Conservation (phyloP, 2,329 filamentous ascomycete genomes). For the Alternaria brassicicola region DNA sequence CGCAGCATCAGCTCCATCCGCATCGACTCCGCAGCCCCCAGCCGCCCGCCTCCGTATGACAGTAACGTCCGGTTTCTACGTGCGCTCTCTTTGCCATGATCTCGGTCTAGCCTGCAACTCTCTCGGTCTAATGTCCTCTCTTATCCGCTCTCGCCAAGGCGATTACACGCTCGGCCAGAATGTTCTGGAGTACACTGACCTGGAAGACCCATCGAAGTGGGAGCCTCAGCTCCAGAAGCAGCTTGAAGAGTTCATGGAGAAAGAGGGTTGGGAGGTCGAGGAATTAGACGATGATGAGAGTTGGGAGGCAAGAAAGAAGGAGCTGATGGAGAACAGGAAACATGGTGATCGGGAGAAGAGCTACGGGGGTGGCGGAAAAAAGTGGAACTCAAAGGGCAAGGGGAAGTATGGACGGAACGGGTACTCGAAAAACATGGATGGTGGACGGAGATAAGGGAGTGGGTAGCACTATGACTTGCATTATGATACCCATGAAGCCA, state of each 20-base stretch:
- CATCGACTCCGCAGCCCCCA: slow-evolving; percentile 53
- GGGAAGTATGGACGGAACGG: slow-evolving; percentile 24
- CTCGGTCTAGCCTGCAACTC: slow-evolving; percentile 82
- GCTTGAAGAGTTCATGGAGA: slow-evolving; percentile 59
- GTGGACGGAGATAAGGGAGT: slow-evolving; percentile 4
- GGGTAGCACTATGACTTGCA: not conserved
- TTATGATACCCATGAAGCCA: slow-evolving; percentile 4
- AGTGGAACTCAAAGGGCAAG: slow-evolving; percentile 21
- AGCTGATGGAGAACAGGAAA: slow-evolving; percentile 37
- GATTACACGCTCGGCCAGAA: slow-evolving; percentile 75
- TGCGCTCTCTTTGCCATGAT: slow-evolving; percentile 91
- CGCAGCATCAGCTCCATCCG: not conserved
- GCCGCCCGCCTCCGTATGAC: slow-evolving; percentile 87
- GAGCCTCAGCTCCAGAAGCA: slow-evolving; percentile 71
- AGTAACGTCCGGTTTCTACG: slow-evolving; percentile 95
- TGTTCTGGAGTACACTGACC: slow-evolving; percentile 78
- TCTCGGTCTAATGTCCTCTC: slow-evolving; percentile 82
- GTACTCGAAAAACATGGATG: slow-evolving; percentile 19
- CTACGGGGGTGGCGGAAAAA: slow-evolving; percentile 25
- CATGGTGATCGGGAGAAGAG: slow-evolving; percentile 30
- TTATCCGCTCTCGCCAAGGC: slow-evolving; percentile 80
- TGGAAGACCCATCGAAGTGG: slow-evolving; percentile 80
- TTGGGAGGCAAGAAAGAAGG: slow-evolving; percentile 52
- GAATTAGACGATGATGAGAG: slow-evolving; percentile 38
- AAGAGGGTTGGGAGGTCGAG: slow-evolving; percentile 45